Evolutionary conservation across 1,284 basidiomycete genomes (phyloP).

Genomic region (Trichosporon sp.): DNA sequence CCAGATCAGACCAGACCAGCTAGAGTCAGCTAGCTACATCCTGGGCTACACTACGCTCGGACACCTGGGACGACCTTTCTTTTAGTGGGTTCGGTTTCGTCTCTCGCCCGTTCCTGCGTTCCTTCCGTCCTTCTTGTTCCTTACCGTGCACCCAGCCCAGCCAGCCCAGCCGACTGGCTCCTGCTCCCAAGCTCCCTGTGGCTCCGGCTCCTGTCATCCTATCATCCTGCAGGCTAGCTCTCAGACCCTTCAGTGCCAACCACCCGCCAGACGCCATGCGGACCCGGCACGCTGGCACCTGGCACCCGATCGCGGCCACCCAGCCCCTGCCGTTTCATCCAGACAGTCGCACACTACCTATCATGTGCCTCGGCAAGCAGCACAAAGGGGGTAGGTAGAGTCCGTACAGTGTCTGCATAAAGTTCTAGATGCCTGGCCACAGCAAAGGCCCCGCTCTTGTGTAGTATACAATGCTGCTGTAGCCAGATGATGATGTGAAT

Average conservation of each 20-base stretch:
- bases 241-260: background rate
- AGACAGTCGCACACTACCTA: background rate
- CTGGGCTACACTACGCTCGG: too few relatives aligned
- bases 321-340: conserved; percentile 1
- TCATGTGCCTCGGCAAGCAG: too few relatives aligned
- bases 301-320: background rate
- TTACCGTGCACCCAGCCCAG: too few relatives aligned
- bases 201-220: too few relatives aligned
- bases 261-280: too few relatives aligned
- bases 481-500: background rate
- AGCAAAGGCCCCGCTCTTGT: background rate
- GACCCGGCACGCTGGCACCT: too few relatives aligned
- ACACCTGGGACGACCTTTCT: background rate
- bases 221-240: too few relatives aligned
- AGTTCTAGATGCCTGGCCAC: background rate
- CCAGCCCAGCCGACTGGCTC: too few relatives aligned
- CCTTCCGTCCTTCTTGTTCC: background rate
- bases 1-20: too few relatives aligned
- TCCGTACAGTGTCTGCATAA: background rate
- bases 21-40: too few relatives aligned
- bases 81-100: background rate
- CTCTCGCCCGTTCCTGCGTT: background rate
- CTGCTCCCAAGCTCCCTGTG: too few relatives aligned
- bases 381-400: too few relatives aligned
- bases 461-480: background rate